phyloP scores from a whole-genome alignment of 768 basidiomycete species.

The Russula sp. region DNA sequence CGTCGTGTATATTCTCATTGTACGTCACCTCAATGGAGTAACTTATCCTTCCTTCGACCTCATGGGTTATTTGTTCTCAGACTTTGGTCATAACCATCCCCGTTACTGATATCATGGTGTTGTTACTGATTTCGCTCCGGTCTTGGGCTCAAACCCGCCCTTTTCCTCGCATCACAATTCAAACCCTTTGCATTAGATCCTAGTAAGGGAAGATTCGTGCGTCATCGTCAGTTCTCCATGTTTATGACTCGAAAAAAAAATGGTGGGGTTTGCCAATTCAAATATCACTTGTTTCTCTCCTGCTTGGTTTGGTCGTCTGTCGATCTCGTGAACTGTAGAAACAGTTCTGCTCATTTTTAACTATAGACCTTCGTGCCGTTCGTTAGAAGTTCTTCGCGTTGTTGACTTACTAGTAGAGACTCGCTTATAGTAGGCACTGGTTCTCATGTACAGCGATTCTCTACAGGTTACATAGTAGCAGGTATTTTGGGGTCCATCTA shows the following conservation, averaged over 20 bases:
- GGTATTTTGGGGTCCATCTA: too few species aligned
- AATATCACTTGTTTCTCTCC: background rate
- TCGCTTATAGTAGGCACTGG: too few species aligned
- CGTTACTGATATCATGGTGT: slow-evolving; percentile 7
- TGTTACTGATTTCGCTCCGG: slow-evolving; percentile 1
- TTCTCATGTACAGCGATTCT: too few species aligned
- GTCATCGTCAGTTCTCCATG: slow-evolving; percentile 10
- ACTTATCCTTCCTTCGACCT: background rate
- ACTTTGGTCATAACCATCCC: too few species aligned
- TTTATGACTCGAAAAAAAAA: background rate
- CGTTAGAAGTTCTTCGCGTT: too few species aligned
- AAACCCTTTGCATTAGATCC: background rate
- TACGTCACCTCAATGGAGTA: background rate
- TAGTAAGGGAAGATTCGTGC: slow-evolving; percentile 1
- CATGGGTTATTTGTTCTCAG: background rate
- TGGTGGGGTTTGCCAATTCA: background rate
- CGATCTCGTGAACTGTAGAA: background rate
- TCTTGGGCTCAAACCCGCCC: background rate
- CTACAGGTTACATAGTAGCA: too few species aligned
- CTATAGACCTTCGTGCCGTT: background rate
- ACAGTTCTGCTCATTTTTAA: background rate
- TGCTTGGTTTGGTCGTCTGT: slow-evolving; percentile 5
- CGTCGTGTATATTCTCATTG: background rate
- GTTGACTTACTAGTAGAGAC: too few species aligned
- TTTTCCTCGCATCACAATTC: background rate